Percentiles rank a stretch among this genome's conserved stretches.
Conservation (phyloP, 163 green algal species). For the Chlamydomonas reinhardtii region DNA sequence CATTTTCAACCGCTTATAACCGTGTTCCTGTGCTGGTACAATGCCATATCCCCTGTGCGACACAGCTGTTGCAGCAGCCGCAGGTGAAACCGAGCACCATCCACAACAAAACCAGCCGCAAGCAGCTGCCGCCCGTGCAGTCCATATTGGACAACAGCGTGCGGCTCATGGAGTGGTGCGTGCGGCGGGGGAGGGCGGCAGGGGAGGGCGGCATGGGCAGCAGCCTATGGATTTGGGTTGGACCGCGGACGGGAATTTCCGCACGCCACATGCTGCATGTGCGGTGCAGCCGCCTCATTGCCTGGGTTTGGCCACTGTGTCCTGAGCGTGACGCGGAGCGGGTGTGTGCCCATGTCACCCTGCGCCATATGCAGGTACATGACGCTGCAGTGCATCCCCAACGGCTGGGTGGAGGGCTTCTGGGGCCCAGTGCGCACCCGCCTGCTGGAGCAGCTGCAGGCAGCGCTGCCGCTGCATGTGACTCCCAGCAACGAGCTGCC, state of each 20-base stretch:
- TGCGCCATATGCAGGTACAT: too few species aligned
- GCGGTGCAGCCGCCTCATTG: too few species aligned
- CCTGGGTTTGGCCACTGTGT: too few species aligned
- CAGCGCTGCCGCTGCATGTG: conserved; percentile 29
- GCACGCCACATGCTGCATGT: too few species aligned
- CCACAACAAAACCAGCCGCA: background rate
- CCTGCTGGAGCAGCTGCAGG: conserved; percentile 11
- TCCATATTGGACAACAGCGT: background rate
- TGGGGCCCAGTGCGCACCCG: conserved; percentile 13
- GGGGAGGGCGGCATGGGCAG: too few species aligned
- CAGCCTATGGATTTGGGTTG: too few species aligned
- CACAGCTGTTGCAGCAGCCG: background rate
- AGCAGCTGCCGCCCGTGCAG: conserved; percentile 1
- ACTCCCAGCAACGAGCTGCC: background rate
- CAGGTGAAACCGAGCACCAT: conserved; percentile 1
- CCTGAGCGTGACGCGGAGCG: too few species aligned
- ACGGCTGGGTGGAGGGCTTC: conserved; percentile 29
- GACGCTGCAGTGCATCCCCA: conserved; percentile 24
- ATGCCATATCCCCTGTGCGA: too few species aligned
- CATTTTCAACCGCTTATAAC: too few species aligned
- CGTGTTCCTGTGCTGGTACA: too few species aligned
- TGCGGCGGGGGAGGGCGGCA: background rate
- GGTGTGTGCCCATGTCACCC: too few species aligned
- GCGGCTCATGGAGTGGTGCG: conserved; percentile 27
- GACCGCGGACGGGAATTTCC: too few species aligned